Percentiles rank a stretch among this genome's conserved stretches.
phyloP scores from a whole-genome alignment of 352 stramenopile species.

The Phytophthora tentaculata region DNA sequence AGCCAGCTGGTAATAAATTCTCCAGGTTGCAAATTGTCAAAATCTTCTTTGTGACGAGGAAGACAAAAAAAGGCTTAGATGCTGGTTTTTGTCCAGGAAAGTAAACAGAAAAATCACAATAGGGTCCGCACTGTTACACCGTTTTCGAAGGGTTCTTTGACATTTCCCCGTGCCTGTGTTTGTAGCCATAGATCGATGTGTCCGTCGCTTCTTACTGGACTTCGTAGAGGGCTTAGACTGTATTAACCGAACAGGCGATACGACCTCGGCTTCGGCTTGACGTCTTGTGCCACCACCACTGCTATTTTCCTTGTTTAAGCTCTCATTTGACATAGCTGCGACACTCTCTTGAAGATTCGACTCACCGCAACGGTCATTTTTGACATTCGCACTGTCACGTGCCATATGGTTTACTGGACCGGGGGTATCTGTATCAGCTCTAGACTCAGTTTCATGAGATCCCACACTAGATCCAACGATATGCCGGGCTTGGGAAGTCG shows the following conservation, averaged over 20 bases:
- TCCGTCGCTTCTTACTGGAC: neutral
- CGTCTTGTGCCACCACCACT: neutral
- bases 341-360: neutral
- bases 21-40: neutral
- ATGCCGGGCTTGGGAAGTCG: neutral
- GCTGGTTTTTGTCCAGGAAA: neutral
- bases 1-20: neutral
- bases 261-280: neutral
- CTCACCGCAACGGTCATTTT: too few relatives aligned
- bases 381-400: neutral
- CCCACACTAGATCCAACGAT: neutral
- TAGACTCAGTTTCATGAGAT: neutral
- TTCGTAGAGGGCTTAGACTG: neutral
- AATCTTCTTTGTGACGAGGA: neutral
- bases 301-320: neutral
- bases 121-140: neutral
- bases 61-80: too few relatives aligned
- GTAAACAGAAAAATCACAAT: neutral
- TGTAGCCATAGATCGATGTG: too few relatives aligned
- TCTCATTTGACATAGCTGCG: neutral
- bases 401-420: neutral
- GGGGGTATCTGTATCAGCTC: neutral
- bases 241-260: neutral
- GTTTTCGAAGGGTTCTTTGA: neutral
- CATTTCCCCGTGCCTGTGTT: neutral